Base-by-base conservation (phyloP, 1,284 basidiomycete species). In the Naganishia liquefaciens region DNA sequence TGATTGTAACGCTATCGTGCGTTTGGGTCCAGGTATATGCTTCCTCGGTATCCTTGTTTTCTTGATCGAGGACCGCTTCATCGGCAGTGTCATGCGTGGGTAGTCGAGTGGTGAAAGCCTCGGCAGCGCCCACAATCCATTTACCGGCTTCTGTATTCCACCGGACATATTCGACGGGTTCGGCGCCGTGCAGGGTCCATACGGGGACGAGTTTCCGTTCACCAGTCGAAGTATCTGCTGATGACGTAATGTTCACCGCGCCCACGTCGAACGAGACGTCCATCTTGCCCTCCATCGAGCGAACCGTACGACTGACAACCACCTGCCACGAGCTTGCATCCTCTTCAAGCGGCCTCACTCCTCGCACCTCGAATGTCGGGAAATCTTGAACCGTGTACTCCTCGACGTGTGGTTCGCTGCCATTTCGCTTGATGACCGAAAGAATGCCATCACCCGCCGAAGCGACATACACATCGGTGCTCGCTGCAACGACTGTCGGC, bases 11-110 rank as follows among this genome's bases (percentile, higher is more conserved):
- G 6, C 47, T 37, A 1, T 55, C 55, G 23, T 52, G 52, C 9
- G 62, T 62, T 33, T 67, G 66, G 6, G 57, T 54, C 66, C 66
- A 67, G 11, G 50, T 19, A 53, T 64, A 67, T 11, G 66, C 55
- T 21, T 65, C 60, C 27, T 64, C 54, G 15, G 44, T 33, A 19
- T 25, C 7, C n/a, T 23, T 28, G 33, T n/a, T 50, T n/a, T 40
- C 57, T 19, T 39, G 27, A 27, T n/a, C 46, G 42, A 42, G 17
- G 9, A 19, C 25, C 21, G 40, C 1, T 11, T 30, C 19, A 42
- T 23, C 5, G 37, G 13, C 30, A 15, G 33, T 33, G 33, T 33
- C 33, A 11, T 19, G 15, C 7, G 33, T 33, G 1, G 33, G 33
- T 33, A 33, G 33, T 33, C 33, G 33, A 6, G 33, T 33, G 33